phyloP scores from a whole-genome alignment of 163 green algal species.

The Scenedesmus sp. region DNA sequence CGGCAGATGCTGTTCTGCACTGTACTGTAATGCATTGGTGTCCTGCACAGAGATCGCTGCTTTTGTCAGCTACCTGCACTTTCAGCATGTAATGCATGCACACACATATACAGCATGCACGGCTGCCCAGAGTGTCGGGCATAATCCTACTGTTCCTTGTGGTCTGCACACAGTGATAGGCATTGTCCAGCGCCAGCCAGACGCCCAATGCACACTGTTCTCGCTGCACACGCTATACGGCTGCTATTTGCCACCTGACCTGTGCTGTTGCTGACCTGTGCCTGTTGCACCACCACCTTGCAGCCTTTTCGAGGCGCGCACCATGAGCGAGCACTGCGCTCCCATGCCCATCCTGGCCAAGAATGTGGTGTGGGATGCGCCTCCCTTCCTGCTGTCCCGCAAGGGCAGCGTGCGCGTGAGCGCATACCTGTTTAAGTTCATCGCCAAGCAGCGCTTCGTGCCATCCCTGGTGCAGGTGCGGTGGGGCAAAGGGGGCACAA shows the following conservation, averaged over 20 bases:
- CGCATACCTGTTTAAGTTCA: slow-evolving; percentile 51
- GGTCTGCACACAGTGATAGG: too few species aligned
- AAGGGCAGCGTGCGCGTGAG: slow-evolving; percentile 47
- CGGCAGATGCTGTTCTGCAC: not conserved
- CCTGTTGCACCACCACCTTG: not conserved
- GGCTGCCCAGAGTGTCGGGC: too few species aligned
- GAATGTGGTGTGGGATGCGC: slow-evolving; percentile 48
- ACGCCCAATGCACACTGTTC: too few species aligned
- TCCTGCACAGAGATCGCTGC: too few species aligned
- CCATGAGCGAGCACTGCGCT: slow-evolving; percentile 48
- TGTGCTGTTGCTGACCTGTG: not conserved
- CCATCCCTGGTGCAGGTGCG: slow-evolving; percentile 42
- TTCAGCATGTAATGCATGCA: too few species aligned
- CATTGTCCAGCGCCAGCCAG: too few species aligned
- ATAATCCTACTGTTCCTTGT: too few species aligned
- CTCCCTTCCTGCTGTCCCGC: slow-evolving; percentile 41
- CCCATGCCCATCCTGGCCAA: slow-evolving; percentile 45
- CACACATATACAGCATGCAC: too few species aligned
- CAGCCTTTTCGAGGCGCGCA: slow-evolving; percentile 47
- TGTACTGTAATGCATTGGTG: too few species aligned
- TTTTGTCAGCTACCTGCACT: too few species aligned
- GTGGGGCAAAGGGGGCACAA: too few species aligned
- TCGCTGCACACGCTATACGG: too few species aligned
- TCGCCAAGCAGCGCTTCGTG: slow-evolving; percentile 28
- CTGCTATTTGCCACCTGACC: not conserved